phyloP scores from a whole-genome alignment of 768 basidiomycete species.

The Gelatoporia subvermispora region DNA sequence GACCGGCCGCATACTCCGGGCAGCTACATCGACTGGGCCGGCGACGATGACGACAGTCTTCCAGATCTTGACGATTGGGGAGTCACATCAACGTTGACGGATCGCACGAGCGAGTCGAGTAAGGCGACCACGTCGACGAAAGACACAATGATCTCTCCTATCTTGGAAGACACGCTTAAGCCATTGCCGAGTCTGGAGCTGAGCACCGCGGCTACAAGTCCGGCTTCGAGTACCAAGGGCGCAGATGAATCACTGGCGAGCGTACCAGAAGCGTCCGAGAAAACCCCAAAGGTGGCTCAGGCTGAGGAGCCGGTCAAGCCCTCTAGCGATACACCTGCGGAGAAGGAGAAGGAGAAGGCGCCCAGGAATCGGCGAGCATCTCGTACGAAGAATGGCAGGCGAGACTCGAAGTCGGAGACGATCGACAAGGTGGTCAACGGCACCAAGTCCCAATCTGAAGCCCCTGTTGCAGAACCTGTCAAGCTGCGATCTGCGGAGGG shows the following conservation, averaged over 20 bases:
- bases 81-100: slow-evolving; percentile 39
- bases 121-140: not conserved
- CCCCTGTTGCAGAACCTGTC: not conserved
- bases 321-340: not conserved
- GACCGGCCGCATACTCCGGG: slow-evolving; percentile 65
- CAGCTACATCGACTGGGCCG: slow-evolving; percentile 86
- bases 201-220: slow-evolving; percentile 4
- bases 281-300: not conserved
- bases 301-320: not conserved
- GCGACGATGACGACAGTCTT: slow-evolving; percentile 74
- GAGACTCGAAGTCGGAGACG: not conserved
- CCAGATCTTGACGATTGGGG: slow-evolving; percentile 89
- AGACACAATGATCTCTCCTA: slow-evolving; percentile 50
- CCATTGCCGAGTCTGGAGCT: slow-evolving; percentile 48
- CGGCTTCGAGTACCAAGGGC: not conserved
- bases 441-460: not conserved
- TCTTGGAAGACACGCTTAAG: slow-evolving; percentile 57
- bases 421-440: not conserved
- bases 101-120: not conserved
- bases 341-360: not conserved
- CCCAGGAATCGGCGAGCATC: not conserved
- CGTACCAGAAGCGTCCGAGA: not conserved
- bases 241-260: not conserved
- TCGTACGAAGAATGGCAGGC: not conserved
- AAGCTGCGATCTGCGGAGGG: not conserved